Evolutionary conservation across 2,329 filamentous ascomycete genomes (phyloP).

Genomic region (Colletotrichum caudatum): DNA sequence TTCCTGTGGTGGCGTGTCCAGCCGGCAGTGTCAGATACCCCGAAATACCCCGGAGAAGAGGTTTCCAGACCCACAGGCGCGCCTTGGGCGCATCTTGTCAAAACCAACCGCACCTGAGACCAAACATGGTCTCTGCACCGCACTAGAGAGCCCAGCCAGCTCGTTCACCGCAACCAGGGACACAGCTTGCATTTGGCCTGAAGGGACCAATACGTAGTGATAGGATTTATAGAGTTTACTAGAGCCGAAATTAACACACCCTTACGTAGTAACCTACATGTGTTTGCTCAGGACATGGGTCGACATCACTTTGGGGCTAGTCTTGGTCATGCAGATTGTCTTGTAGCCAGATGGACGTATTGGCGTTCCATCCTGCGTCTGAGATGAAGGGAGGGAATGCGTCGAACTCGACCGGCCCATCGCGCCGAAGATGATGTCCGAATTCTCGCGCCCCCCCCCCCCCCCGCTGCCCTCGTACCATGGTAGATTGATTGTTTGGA

Average conservation of each 20-base stretch:
- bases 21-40: not conserved
- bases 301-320: not conserved
- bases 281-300: conserved; percentile 22
- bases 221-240: conserved; percentile 16
- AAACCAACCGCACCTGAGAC: not conserved
- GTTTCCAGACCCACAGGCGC: not conserved
- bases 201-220: not conserved
- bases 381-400: not conserved
- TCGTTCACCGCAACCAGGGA: conserved; percentile 14
- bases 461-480: not conserved
- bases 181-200: conserved; percentile 1
- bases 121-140: conserved; percentile 15
- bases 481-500: not conserved
- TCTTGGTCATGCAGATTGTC: conserved; percentile 11
- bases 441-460: not conserved
- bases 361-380: too few species aligned
- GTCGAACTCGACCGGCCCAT: too few species aligned
- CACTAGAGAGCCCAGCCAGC: not conserved
- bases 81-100: not conserved
- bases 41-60: not conserved
- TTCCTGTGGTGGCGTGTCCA: not conserved
- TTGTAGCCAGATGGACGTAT: not conserved
- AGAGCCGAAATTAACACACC: conserved; percentile 13
- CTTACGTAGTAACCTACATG: conserved; percentile 2
- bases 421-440: not conserved